Evolutionary conservation across 768 basidiomycete genomes (phyloP).

Genomic region (Sarcodon sp.): DNA sequence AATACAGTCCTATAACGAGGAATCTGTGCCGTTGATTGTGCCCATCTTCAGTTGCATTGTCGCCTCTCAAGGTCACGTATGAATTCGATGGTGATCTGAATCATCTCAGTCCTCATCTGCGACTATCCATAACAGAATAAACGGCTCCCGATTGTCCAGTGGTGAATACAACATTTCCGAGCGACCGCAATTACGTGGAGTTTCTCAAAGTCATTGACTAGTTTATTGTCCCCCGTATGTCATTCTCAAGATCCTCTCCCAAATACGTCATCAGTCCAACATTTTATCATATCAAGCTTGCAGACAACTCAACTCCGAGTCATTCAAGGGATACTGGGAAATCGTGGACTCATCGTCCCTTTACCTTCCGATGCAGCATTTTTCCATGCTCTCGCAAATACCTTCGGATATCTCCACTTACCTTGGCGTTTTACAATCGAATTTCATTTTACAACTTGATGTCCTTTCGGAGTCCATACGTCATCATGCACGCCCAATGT

Average conservation of each 20-base stretch:
- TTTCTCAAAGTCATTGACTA: no score
- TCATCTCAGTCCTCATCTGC: slow-evolving; percentile 42
- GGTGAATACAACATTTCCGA: neutral
- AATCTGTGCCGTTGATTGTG: neutral
- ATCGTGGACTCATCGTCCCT: slow-evolving; percentile 55
- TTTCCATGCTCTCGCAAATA: slow-evolving; percentile 56
- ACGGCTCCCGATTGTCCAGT: neutral
- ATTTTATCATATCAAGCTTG: neutral
- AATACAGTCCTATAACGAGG: neutral
- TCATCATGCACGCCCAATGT: slow-evolving; percentile 18
- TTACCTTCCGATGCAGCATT: slow-evolving; percentile 74
- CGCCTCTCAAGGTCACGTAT: slow-evolving; percentile 30
- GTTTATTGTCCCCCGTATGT: no score
- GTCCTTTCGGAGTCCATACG: slow-evolving; percentile 31
- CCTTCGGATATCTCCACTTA: slow-evolving; percentile 41
- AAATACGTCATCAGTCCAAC: neutral
- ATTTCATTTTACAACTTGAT: slow-evolving; percentile 34
- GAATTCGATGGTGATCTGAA: slow-evolving; percentile 38
- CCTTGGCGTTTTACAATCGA: slow-evolving; percentile 33
- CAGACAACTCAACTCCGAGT: neutral
- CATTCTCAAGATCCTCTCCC: no score
- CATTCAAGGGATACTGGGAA: neutral
- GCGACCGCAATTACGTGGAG: no score
- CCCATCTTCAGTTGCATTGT: slow-evolving; percentile 13
- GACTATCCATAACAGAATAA: slow-evolving; percentile 29